A percentile compares a stretch with the other conserved stretches of the same genome.
Conservation (phyloP, 2,329 filamentous ascomycete genomes). For the Stagonosporopsis rhizophila region DNA sequence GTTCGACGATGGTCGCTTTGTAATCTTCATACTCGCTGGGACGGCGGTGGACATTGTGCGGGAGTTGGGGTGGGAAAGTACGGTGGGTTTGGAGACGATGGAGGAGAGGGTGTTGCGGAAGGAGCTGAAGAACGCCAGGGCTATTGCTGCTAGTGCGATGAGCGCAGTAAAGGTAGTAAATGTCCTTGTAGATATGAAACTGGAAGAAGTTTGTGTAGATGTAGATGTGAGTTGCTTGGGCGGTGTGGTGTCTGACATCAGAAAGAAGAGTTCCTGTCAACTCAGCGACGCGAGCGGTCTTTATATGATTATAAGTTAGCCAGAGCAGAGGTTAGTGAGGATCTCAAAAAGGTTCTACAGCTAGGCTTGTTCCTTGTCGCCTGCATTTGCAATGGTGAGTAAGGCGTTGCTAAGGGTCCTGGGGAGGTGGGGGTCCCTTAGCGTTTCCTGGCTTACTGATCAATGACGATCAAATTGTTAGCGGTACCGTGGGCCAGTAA, state of each 20-base stretch:
- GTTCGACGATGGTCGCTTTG: slow-evolving; percentile 72
- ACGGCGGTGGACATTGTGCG: slow-evolving; percentile 52
- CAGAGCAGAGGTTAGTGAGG: slow-evolving; percentile 26
- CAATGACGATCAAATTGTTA: slow-evolving; percentile 40
- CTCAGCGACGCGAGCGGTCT: slow-evolving; percentile 19
- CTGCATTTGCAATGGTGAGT: slow-evolving; percentile 47
- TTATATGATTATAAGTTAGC: slow-evolving; percentile 38
- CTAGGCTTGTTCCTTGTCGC: slow-evolving; percentile 23
- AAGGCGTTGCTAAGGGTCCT: slow-evolving; percentile 32
- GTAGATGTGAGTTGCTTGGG: slow-evolving; percentile 24
- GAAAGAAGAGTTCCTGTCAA: slow-evolving; percentile 20
- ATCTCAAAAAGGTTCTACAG: slow-evolving; percentile 33
- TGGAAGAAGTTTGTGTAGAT: slow-evolving; percentile 8
- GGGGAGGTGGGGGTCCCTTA: slow-evolving; percentile 17
- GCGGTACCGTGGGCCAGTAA: not conserved
- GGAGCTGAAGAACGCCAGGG: slow-evolving; percentile 54
- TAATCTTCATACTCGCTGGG: slow-evolving; percentile 64
- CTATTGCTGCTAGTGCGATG: slow-evolving; percentile 51
- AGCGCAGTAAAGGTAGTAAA: slow-evolving; percentile 41
- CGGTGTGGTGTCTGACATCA: slow-evolving; percentile 40
- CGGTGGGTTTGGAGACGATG: slow-evolving; percentile 38
- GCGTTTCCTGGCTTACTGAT: slow-evolving; percentile 35
- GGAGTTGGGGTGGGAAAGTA: slow-evolving; percentile 35
- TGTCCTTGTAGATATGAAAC: slow-evolving; percentile 33
- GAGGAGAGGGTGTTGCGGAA: slow-evolving; percentile 48